Evolutionary conservation across 306 rosid genomes (phyloP), one percentile per base, ranked within the genome.

Genomic region (Inga laurina): DNA sequence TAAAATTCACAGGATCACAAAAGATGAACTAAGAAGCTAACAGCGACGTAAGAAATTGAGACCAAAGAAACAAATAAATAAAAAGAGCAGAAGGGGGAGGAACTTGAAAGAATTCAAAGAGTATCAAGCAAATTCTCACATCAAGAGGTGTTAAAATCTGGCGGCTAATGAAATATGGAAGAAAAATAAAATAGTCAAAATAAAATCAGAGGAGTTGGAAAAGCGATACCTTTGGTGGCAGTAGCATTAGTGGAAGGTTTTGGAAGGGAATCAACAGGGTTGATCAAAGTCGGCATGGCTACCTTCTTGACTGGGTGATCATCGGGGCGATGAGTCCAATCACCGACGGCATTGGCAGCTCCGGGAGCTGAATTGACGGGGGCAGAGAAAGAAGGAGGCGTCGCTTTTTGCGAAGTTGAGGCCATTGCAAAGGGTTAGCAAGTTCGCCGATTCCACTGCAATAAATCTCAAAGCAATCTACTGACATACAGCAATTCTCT

Each of bases 401-500:
- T 86, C 96, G 89, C 68, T 80, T 93, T 88, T 91, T 91, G 46
- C 91, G 92, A 15, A 91, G 90, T 79, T 89, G 96, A 44, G 94
- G 91, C 96, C 96, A 91, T 93, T 91, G 94, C 73, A 88, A 84
- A 46, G 94, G 93, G 67, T 91, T 91, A 72, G 76, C 84, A 11
- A 91, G 92, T 84, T 85, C 89, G 15, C 91, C 91, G 61, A 87
- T 86, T 87, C 88, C 91, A 82, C 88, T 90, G 43, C 87, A 83
- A 45, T 80, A 88, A 46, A 84, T 85, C 84, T 90, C 92, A 79
- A 65, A 67, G 71, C 92, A 88, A 80, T 90, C 91, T 75, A 76
- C 84, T 93, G 95, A 93, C 95, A 93, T 93, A 86, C 95, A 93
- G 95, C 91, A 81, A 70, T 39, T 70, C 82, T 79, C 91, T 65